Evolutionary conservation across 257 asterid genomes (phyloP).

Genomic region (Galeopsis tetrahit): DNA sequence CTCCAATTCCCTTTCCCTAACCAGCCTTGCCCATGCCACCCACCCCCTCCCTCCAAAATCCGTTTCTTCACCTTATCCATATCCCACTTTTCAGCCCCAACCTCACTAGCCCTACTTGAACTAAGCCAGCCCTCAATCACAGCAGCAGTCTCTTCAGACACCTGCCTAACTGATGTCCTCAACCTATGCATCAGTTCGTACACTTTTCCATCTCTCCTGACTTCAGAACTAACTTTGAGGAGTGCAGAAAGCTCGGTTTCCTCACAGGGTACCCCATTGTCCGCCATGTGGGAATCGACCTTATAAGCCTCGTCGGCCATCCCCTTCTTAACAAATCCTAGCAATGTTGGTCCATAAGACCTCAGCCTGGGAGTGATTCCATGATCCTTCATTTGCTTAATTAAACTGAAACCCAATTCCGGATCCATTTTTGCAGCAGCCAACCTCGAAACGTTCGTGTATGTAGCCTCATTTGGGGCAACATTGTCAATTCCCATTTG

Average conservation of each 20-base stretch:
- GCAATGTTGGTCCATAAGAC: constrained; percentile 89
- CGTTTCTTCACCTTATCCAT: constrained; percentile 67
- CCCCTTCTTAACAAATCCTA: constrained; percentile 72
- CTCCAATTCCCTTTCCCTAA: constrained; percentile 87
- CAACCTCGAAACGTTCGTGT: constrained; percentile 85
- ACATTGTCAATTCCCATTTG: constrained; percentile 71
- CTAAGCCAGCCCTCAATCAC: constrained; percentile 77
- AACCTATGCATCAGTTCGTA: constrained; percentile 91
- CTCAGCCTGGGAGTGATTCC: constrained; percentile 77
- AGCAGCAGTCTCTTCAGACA: constrained; percentile 74
- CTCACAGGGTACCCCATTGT: constrained; percentile 69
- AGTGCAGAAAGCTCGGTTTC: constrained; percentile 87
- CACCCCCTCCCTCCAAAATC: constrained; percentile 89
- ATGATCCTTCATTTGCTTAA: constrained; percentile 73
- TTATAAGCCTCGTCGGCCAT: constrained; percentile 79
- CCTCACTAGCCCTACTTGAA: constrained; percentile 61
- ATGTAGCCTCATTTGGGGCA: constrained; percentile 85
- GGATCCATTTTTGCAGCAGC: constrained; percentile 90
- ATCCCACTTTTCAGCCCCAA: constrained; percentile 78
- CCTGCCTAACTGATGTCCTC: constrained; percentile 85
- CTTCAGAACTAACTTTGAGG: constrained; percentile 66
- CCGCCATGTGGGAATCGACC: constrained; percentile 84
- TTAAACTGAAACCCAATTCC: constrained; percentile 72
- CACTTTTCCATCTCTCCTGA: constrained; percentile 63
- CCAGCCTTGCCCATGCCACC: constrained; percentile 99